Conservation (phyloP, 306 rosid species). For the Comarum palustre region DNA sequence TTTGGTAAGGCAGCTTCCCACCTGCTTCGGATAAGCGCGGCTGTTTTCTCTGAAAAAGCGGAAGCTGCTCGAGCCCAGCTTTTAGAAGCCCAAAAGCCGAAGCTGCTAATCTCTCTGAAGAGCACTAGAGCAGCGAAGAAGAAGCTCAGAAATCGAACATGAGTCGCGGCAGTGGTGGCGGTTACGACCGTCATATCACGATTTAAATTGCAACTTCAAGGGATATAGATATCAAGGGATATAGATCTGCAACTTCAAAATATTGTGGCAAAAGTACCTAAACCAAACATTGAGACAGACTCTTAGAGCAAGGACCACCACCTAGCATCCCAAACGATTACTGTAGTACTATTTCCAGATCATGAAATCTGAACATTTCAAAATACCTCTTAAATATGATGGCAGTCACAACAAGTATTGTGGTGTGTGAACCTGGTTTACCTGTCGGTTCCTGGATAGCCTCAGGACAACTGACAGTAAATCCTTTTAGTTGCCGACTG, state of each 20-base stretch:
- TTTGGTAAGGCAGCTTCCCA: too few species aligned
- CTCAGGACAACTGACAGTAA: not conserved
- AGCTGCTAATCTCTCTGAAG: too few species aligned
- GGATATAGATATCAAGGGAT: not conserved
- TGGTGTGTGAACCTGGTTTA: not conserved
- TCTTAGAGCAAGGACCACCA: not conserved
- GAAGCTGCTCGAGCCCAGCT: too few species aligned
- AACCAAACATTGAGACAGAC: not conserved
- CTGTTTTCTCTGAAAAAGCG: too few species aligned
- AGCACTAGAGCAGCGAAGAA: too few species aligned
- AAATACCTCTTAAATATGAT: not conserved
- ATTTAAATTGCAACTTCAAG: too few species aligned
- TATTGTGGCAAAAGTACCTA: not conserved
- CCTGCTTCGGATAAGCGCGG: too few species aligned
- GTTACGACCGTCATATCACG: slow-evolving; percentile 96
- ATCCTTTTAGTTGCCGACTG: not conserved
- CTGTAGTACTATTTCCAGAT: not conserved
- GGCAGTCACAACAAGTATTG: not conserved
- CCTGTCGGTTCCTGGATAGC: not conserved
- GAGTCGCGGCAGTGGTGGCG: slow-evolving; percentile 90
- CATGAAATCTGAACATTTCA: not conserved
- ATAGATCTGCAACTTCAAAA: not conserved
- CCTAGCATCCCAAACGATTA: not conserved
- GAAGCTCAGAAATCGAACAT: slow-evolving; percentile 13
- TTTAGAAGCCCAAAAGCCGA: too few species aligned